These are phyloP conservation scores for Schizochytrium sp. DNA, from an alignment of 108 stramenopile genomes.

Conservation along the genomic window DNA sequence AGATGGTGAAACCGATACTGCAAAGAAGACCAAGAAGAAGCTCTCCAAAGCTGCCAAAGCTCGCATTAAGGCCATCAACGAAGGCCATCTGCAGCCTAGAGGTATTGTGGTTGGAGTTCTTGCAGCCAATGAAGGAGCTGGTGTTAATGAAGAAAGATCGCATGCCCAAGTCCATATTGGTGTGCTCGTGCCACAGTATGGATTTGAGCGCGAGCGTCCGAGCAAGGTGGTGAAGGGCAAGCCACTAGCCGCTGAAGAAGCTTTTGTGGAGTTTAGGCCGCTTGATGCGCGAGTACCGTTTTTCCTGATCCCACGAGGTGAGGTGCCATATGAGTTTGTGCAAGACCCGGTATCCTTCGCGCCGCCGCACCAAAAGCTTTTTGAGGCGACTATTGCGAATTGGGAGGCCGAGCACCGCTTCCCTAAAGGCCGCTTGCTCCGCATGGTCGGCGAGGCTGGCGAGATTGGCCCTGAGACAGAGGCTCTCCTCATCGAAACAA, in stretches of 20 bases:
- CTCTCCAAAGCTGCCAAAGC: not conserved
- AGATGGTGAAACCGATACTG: not conserved
- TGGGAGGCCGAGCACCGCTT: conserved; percentile 80
- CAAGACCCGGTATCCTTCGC: conserved; percentile 78
- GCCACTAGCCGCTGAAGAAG: conserved; percentile 5
- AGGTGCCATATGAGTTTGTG: conserved; percentile 66
- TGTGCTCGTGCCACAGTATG: conserved; percentile 43
- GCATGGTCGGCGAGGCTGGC: conserved; percentile 79
- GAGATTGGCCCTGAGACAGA: conserved; percentile 88
- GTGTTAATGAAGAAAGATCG: not conserved
- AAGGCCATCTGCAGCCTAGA: conserved; percentile 51
- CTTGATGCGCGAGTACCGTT: conserved; percentile 62
- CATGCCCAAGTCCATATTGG: conserved; percentile 27
- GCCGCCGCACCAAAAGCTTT: conserved; percentile 69
- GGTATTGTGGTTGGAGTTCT: conserved; percentile 56
- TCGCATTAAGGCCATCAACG: not conserved
- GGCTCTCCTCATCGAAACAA: conserved; percentile 84
- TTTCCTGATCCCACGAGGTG: conserved; percentile 65
- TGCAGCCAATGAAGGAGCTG: conserved; percentile 12
- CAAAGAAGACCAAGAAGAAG: too few species aligned
- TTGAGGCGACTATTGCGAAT: conserved; percentile 43
- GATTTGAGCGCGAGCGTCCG: not conserved
- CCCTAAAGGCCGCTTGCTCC: conserved; percentile 83
- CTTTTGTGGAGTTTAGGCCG: conserved; percentile 16
- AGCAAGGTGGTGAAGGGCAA: not conserved